These are phyloP conservation scores for Parietaria judaica DNA, from an alignment of 306 rosid genomes.

Conservation along the genomic window DNA sequence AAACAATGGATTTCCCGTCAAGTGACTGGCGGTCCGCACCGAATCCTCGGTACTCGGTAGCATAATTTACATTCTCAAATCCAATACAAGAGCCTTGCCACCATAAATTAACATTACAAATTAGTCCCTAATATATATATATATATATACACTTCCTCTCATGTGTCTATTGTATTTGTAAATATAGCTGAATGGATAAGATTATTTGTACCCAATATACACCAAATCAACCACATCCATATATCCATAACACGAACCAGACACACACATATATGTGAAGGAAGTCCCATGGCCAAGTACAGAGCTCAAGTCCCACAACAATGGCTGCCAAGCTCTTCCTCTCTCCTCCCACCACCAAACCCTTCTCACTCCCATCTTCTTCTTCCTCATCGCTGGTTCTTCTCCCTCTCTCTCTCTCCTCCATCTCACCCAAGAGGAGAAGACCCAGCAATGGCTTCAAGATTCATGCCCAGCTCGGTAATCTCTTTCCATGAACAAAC, in stretches of 20 bases:
- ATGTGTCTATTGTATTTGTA: no score
- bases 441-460: conserved; percentile 26
- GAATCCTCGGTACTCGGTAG: no score
- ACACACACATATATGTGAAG: conserved; percentile 13
- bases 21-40: no score
- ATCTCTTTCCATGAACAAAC: background rate
- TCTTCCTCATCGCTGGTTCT: conserved; percentile 28
- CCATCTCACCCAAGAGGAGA: conserved; percentile 27
- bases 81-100: no score
- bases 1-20: no score
- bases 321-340: conserved; percentile 62
- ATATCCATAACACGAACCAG: conserved; percentile 22
- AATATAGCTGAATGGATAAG: conserved; percentile 24
- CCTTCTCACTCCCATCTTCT: conserved; percentile 30
- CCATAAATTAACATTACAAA: no score
- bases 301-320: conserved; percentile 16
- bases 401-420: conserved; percentile 17
- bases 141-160: no score
- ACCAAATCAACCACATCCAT: conserved; percentile 22
- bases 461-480: conserved; percentile 65
- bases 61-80: no score
- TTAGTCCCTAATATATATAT: no score
- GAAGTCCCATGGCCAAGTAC: conserved; percentile 22
- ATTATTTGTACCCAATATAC: conserved; percentile 17
- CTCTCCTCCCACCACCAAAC: conserved; percentile 36